These are phyloP conservation scores for Neurospora sp. DNA, from an alignment of 495 filamentous ascomycete genomes.

Conservation along the genomic window DNA sequence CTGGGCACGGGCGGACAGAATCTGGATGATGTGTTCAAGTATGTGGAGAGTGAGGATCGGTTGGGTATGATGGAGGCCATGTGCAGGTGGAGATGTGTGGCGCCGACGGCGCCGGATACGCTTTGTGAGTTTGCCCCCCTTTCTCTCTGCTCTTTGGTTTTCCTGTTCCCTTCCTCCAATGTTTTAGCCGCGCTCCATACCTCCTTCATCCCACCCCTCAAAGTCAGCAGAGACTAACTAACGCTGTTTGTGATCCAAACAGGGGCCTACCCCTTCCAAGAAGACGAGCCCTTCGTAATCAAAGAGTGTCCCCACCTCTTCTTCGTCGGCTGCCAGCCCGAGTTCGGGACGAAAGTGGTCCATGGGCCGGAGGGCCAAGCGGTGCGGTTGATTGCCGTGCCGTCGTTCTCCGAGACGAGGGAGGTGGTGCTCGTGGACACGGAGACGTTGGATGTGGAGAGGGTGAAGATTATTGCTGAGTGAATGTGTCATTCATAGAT, in stretches of 20 bases:
- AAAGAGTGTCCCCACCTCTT: slow-evolving; percentile 81
- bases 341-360: slow-evolving; percentile 68
- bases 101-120: slow-evolving; percentile 95
- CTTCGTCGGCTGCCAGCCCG: slow-evolving; percentile 79
- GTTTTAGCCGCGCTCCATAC: no score
- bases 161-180: no score
- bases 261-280: slow-evolving; percentile 96
- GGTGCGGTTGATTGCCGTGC: slow-evolving; percentile 69
- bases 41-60: slow-evolving; percentile 64
- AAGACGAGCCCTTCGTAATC: slow-evolving; percentile 76
- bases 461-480: slow-evolving; percentile 40
- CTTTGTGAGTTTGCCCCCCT: slow-evolving; percentile 56
- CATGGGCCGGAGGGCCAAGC: slow-evolving; percentile 47
- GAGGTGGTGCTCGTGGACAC: slow-evolving; percentile 79
- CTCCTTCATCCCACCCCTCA: no score
- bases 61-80: slow-evolving; percentile 85
- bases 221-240: no score
- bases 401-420: slow-evolving; percentile 68
- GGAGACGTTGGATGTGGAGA: slow-evolving; percentile 71
- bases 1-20: slow-evolving; percentile 85
- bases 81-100: slow-evolving; percentile 80
- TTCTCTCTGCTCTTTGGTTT: no score
- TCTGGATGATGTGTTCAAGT: slow-evolving; percentile 87
- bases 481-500: no score
- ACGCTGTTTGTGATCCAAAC: not conserved